Percentiles rank a stretch among this genome's conserved stretches.
phyloP scores from a whole-genome alignment of 1,139 yeast species.

The Lodderomyces margitis region DNA sequence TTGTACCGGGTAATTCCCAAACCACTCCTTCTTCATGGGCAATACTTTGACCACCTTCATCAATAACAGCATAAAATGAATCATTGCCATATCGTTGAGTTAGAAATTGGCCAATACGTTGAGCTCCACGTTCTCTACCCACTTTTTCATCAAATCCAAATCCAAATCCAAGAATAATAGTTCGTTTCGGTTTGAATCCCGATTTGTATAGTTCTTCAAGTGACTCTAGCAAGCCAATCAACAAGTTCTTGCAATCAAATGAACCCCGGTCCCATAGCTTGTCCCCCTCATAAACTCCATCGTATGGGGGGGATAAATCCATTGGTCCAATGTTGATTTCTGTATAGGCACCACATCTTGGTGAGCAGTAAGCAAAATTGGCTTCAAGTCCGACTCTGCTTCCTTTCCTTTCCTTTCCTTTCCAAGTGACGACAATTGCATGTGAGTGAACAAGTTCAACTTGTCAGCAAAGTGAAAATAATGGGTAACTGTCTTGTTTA shows the following conservation, averaged over 20 bases:
- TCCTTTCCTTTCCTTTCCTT: slow-evolving; percentile 27
- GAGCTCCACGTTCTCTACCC: slow-evolving; percentile 32
- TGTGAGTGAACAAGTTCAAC: slow-evolving; percentile 26
- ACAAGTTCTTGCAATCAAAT: slow-evolving; percentile 44
- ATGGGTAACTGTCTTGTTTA: slow-evolving; percentile 31
- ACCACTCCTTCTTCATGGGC: slow-evolving; percentile 37
- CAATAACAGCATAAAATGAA: slow-evolving; percentile 37
- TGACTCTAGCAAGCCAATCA: slow-evolving; percentile 42
- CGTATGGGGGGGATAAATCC: slow-evolving; percentile 46
- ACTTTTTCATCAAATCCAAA: slow-evolving; percentile 49
- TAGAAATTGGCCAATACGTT: slow-evolving; percentile 25
- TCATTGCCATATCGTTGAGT: slow-evolving; percentile 32
- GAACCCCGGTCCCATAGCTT: slow-evolving; percentile 46
- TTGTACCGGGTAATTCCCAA: slow-evolving; percentile 52
- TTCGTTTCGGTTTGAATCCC: slow-evolving; percentile 36
- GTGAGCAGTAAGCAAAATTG: slow-evolving; percentile 41
- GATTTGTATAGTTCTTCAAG: slow-evolving; percentile 34
- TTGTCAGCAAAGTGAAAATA: slow-evolving; percentile 23
- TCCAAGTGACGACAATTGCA: slow-evolving; percentile 31
- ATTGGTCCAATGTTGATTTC: slow-evolving; percentile 29
- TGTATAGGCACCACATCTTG: slow-evolving; percentile 47
- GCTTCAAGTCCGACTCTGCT: slow-evolving; percentile 21
- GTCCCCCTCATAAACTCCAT: slow-evolving; percentile 42
- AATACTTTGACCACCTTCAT: slow-evolving; percentile 40
- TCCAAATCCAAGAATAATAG: slow-evolving; percentile 41